Evolutionary conservation across 208 protist genomes (phyloP), one percentile per base, ranked within the genome.

Genomic region (Wallacemonas sp.): DNA sequence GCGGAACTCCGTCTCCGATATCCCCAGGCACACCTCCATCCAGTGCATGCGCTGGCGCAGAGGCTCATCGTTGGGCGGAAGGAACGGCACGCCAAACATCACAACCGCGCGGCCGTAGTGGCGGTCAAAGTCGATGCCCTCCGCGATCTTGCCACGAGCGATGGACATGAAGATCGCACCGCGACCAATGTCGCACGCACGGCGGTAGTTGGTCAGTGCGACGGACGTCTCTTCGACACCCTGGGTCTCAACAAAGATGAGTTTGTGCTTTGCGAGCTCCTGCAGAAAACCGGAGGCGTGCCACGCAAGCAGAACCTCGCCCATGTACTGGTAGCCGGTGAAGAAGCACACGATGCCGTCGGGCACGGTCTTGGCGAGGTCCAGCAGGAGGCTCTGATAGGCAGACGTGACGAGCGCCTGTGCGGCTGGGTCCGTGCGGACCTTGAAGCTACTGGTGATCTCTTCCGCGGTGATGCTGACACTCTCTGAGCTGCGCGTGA

Each of bases 91-190:
- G 39, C 98, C 98, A 79, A 99, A 98, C 89, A 99, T 93, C 17
- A 99, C 93, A 9, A 99, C 97, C 30, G 85, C 87, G 33, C 96
- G 75, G 17, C 97, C 97, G 79, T 99, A 99, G 66, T 99, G 98
- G 27, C 96, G 82, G 66, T 99, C 94, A 83, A 99, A 99, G 77
- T 99, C 98, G 53, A 99, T 99, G 33, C 98, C 98, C 73, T 99
- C 98, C 0, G 97, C 96, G 41, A 99, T 98, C 57, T 98, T 98
- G 6, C 95, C 96, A 68, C 98, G 87, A 5, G 98, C 97, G 66
- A 99, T 98, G 29, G 94, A 97, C 59, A 99, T 92, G 66, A 99
- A 98, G n/a, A 99, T 94, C 13, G 98, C 98, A 10, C 98, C 99
- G 36, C 98, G 83, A 21, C 98, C 98, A 78, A 96, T 98, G 69